A percentile compares a stretch with the other conserved stretches of the same genome.
phyloP scores from a whole-genome alignment of 2,329 filamentous ascomycete genomes.

The Thielaviopsis ethacetica region DNA sequence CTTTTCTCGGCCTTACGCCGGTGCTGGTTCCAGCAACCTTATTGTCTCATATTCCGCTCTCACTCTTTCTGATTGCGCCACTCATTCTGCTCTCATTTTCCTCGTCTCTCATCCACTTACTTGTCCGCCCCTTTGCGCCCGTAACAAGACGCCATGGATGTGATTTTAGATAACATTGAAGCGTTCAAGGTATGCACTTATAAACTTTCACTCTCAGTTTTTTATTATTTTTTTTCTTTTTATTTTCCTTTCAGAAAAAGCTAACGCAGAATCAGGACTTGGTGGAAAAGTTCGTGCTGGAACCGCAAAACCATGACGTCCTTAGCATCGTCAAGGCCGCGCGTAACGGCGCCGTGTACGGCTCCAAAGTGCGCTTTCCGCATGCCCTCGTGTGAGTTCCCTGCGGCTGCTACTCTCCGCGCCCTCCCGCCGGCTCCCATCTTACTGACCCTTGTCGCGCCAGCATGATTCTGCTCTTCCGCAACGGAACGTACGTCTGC shows the following conservation, averaged over 20 bases:
- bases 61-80: too few relatives aligned
- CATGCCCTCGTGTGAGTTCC: conserved; percentile 65
- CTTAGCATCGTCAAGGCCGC: conserved; percentile 80
- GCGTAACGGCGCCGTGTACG: conserved; percentile 94
- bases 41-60: too few relatives aligned
- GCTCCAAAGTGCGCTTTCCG: conserved; percentile 92
- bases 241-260: background rate
- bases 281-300: conserved; percentile 60
- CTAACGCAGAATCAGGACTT: conserved; percentile 42
- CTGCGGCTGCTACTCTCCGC: conserved; percentile 17
- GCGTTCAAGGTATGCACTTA: conserved; percentile 4
- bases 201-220: background rate
- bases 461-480: conserved; percentile 94
- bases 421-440: background rate
- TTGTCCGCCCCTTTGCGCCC: background rate
- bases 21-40: too few relatives aligned
- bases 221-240: too few relatives aligned
- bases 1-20: too few relatives aligned
- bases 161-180: conserved; percentile 5
- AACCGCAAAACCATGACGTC: conserved; percentile 72
- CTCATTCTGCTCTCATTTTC: background rate
- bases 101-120: background rate
- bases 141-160: background rate
- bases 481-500: conserved; percentile 58
- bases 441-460: conserved; percentile 2